These are phyloP conservation scores for Diaporthe australafricana DNA, from an alignment of 2,329 filamentous ascomycete species.

Conservation along the genomic window DNA sequence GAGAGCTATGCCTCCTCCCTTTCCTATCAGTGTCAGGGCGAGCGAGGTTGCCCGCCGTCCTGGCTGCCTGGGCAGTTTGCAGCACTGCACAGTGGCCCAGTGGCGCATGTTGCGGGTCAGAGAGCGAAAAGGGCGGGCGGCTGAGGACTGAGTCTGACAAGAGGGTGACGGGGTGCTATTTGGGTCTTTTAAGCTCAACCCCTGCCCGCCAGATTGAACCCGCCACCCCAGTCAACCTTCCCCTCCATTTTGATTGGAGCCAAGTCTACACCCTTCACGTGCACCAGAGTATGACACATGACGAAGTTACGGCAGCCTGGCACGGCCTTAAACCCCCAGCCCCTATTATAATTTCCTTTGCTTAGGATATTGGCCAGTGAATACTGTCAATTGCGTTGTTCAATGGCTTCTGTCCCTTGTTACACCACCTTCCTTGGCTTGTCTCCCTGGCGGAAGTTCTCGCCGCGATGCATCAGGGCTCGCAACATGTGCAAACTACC, in stretches of 20 bases:
- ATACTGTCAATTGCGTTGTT: not conserved
- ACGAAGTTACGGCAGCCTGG: slow-evolving; percentile 26
- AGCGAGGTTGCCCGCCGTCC: slow-evolving; percentile 24
- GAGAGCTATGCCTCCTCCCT: not conserved
- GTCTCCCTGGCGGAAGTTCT: not conserved
- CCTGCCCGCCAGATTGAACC: slow-evolving; percentile 39
- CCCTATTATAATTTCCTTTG: not conserved
- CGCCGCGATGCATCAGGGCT: not conserved
- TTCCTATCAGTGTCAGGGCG: not conserved
- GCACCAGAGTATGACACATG: slow-evolving; percentile 5
- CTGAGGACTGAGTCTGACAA: slow-evolving; percentile 46
- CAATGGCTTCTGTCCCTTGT: not conserved
- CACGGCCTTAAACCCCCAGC: not conserved
- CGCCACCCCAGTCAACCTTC: slow-evolving; percentile 40
- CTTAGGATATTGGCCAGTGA: slow-evolving; percentile 3
- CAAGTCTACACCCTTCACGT: slow-evolving; percentile 24
- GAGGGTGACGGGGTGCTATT: slow-evolving; percentile 64
- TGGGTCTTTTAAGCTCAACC: slow-evolving; percentile 64
- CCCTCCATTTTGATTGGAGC: slow-evolving; percentile 43
- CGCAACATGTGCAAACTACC: not conserved
- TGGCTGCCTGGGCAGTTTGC: slow-evolving; percentile 39
- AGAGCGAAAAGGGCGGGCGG: slow-evolving; percentile 45
- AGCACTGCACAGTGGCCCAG: slow-evolving; percentile 18
- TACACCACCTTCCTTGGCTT: not conserved
- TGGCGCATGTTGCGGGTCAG: slow-evolving; percentile 46